phyloP scores from a whole-genome alignment of 345 rosid species.

The Eucalyptus sp. region DNA sequence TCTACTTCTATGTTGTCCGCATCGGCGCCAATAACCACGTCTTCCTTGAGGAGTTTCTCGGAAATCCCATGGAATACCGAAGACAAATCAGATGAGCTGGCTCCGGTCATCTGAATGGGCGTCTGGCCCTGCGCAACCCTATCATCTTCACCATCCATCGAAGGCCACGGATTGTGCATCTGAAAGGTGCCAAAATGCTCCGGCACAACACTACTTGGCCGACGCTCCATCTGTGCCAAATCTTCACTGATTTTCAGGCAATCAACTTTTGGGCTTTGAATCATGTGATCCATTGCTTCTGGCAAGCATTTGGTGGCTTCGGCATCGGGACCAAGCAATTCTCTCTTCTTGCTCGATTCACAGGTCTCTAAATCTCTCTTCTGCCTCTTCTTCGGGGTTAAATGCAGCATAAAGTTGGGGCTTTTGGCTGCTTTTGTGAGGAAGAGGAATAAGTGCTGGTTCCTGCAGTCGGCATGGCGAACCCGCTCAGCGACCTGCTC shows the following conservation, averaged over 20 bases:
- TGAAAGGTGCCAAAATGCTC: neutral
- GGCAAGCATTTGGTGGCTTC: neutral
- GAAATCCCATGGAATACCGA: neutral
- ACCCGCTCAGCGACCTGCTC: slow-evolving; percentile 20
- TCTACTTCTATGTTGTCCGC: neutral
- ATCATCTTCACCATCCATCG: too few species aligned
- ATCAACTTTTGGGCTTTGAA: neutral
- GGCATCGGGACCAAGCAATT: slow-evolving; percentile 2
- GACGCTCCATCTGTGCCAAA: neutral
- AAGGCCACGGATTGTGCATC: neutral
- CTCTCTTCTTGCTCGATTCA: slow-evolving; percentile 15
- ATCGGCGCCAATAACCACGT: neutral
- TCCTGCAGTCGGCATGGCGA: slow-evolving; percentile 19
- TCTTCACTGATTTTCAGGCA: neutral
- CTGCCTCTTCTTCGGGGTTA: slow-evolving; percentile 25
- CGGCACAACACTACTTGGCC: neutral
- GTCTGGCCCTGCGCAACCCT: too few species aligned
- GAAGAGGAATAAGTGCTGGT: slow-evolving; percentile 36
- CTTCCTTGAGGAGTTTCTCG: slow-evolving; percentile 6
- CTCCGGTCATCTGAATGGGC: neutral
- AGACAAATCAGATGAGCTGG: neutral
- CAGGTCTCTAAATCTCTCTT: slow-evolving; percentile 7
- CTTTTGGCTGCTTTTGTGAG: slow-evolving; percentile 19
- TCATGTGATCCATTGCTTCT: neutral
- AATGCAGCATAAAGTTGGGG: slow-evolving; percentile 21